A percentile compares a stretch with the other conserved stretches of the same genome.
phyloP scores from a whole-genome alignment of 768 basidiomycete genomes.

The Galerina marginata region DNA sequence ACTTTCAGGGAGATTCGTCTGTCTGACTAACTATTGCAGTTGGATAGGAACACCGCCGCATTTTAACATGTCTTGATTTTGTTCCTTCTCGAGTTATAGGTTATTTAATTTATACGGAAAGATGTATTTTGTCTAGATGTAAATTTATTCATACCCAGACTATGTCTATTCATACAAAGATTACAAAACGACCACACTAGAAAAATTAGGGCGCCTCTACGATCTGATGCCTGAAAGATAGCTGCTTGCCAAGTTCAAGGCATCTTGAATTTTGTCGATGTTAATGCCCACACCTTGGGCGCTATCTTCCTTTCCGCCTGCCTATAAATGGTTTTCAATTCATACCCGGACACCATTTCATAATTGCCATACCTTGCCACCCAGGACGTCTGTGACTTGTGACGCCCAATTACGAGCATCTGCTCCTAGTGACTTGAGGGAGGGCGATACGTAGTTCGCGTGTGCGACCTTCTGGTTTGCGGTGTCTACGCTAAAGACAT shows the following conservation, averaged over 20 bases:
- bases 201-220: background rate
- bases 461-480: conserved; percentile 82
- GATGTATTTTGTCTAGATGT: background rate
- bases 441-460: conserved; percentile 76
- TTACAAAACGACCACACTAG: background rate
- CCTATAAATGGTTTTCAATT: conserved; percentile 47
- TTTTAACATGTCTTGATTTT: background rate
- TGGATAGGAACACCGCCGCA: background rate
- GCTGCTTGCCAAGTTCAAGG: conserved; percentile 25
- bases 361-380: conserved; percentile 75
- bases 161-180: background rate
- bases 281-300: conserved; percentile 83
- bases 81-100: background rate
- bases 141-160: background rate
- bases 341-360: background rate
- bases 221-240: conserved; percentile 17
- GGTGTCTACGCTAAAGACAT: conserved; percentile 82
- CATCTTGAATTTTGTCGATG: conserved; percentile 25
- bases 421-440: conserved; percentile 63
- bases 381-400: conserved; percentile 76
- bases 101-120: background rate
- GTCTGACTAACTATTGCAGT: too few relatives aligned
- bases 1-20: conserved; percentile 2
- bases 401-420: conserved; percentile 91
- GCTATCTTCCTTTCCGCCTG: conserved; percentile 93